Conservation (phyloP, 352 stramenopile species). For the Phytopythium helicoides region DNA sequence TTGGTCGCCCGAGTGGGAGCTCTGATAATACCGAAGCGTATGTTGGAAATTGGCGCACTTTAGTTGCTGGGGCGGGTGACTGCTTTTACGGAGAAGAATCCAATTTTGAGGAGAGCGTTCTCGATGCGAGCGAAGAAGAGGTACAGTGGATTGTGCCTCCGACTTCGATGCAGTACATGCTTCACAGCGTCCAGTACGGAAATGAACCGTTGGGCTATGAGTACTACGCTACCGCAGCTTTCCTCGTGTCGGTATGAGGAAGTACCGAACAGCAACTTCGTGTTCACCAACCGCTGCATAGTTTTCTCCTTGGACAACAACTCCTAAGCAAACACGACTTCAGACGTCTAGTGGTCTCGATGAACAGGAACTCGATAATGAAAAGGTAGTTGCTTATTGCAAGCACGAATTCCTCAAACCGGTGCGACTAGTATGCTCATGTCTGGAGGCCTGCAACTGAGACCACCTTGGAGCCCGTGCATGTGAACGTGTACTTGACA, state of each 20-base stretch:
- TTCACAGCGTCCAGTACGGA: background rate
- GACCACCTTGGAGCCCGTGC: constrained; percentile 32
- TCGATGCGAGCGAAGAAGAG: background rate
- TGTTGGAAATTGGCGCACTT: background rate
- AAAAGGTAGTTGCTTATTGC: constrained; percentile 62
- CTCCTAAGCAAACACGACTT: background rate
- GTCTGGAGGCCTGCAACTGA: constrained; percentile 42
- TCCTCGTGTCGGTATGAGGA: background rate
- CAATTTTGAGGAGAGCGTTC: background rate
- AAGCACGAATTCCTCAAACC: constrained; percentile 57
- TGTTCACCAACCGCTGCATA: too few species aligned
- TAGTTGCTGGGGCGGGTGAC: background rate
- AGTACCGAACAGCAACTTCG: too few species aligned
- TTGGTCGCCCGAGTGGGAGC: background rate
- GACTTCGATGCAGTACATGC: background rate
- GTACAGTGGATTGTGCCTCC: constrained; percentile 1
- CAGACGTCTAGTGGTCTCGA: constrained; percentile 1
- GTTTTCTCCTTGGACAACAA: background rate
- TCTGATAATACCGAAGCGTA: background rate
- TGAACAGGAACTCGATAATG: constrained; percentile 36
- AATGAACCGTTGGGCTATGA: background rate
- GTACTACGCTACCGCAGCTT: background rate
- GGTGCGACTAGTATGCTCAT: constrained; percentile 45
- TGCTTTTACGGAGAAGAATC: too few species aligned
- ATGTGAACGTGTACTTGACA: constrained; percentile 72